Percentiles rank a stretch among this genome's conserved stretches.
phyloP scores from a whole-genome alignment of 108 stramenopile species.

The Aurantiochytrium sp. region DNA sequence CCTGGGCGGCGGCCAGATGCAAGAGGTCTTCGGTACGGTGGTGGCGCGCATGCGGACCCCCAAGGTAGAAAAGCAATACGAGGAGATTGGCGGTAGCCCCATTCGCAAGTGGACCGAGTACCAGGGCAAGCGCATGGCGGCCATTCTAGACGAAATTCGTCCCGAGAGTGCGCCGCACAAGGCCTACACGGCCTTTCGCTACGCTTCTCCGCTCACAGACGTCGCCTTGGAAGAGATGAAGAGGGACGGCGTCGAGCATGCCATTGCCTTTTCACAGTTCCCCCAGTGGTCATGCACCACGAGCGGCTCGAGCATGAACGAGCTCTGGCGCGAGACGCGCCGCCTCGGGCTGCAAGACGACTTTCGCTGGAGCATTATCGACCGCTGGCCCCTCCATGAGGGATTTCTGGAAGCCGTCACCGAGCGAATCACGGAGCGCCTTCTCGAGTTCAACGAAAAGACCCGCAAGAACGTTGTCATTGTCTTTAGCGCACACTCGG shows the following conservation, averaged over 20 bases:
- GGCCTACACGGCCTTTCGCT: constrained; percentile 57
- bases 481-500: constrained; percentile 27
- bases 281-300: constrained; percentile 26
- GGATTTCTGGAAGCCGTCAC: not conserved
- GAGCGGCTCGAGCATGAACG: constrained; percentile 1
- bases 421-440: not conserved
- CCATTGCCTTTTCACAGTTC: constrained; percentile 25
- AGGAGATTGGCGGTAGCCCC: constrained; percentile 22
- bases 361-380: constrained; percentile 21
- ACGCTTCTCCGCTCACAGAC: constrained; percentile 56
- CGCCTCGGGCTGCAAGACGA: not conserved
- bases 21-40: not conserved
- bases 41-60: constrained; percentile 9
- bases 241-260: constrained; percentile 35
- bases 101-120: constrained; percentile 20
- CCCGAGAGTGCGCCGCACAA: constrained; percentile 31
- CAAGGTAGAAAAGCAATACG: constrained; percentile 21
- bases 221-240: constrained; percentile 41
- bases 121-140: constrained; percentile 15
- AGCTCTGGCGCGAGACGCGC: constrained; percentile 17
- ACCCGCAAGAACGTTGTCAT: not conserved
- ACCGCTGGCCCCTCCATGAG: constrained; percentile 21
- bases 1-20: constrained; percentile 1
- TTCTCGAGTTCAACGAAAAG: not conserved
- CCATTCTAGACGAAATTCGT: not conserved